Conservation (phyloP, 2,329 filamentous ascomycete species). For the Botrytis squamosa region DNA sequence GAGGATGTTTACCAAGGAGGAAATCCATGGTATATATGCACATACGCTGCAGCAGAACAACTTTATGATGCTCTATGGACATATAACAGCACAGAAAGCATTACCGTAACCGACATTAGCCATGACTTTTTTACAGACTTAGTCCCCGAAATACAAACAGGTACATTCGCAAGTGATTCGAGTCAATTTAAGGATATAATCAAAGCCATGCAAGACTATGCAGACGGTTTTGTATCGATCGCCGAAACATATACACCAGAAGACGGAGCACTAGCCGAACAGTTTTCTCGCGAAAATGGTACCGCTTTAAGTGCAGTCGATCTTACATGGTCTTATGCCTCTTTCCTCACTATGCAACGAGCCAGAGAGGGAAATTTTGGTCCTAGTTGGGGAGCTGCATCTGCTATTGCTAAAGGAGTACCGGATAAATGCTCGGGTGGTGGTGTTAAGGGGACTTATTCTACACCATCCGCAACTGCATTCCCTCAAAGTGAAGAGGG, state of each 20-base stretch:
- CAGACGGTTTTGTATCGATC: conserved; percentile 53
- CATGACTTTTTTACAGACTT: conserved; percentile 70
- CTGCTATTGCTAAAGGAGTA: conserved; percentile 39
- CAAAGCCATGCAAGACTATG: conserved; percentile 61
- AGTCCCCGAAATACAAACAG: conserved; percentile 54
- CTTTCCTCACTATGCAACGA: conserved; percentile 61
- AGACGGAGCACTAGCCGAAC: conserved; percentile 64
- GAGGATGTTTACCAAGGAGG: conserved; percentile 74
- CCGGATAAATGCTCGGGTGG: conserved; percentile 9
- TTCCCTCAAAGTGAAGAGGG: conserved; percentile 14
- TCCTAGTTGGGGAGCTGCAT: conserved; percentile 51
- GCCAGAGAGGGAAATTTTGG: conserved; percentile 55
- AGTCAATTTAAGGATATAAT: conserved; percentile 50
- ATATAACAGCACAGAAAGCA: conserved; percentile 62
- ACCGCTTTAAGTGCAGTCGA: conserved; percentile 60
- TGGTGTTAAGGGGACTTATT: neutral
- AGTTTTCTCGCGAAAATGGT: conserved; percentile 57
- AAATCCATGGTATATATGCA: conserved; percentile 68
- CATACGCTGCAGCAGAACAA: conserved; percentile 53
- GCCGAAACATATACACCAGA: conserved; percentile 50
- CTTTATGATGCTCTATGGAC: conserved; percentile 65
- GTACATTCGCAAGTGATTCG: conserved; percentile 64
- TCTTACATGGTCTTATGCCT: conserved; percentile 71
- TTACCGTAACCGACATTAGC: conserved; percentile 63
- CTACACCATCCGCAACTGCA: neutral